These are phyloP conservation scores for Monosporascus cannonballus DNA, from an alignment of 2,329 filamentous ascomycete species.

Conservation along the genomic window DNA sequence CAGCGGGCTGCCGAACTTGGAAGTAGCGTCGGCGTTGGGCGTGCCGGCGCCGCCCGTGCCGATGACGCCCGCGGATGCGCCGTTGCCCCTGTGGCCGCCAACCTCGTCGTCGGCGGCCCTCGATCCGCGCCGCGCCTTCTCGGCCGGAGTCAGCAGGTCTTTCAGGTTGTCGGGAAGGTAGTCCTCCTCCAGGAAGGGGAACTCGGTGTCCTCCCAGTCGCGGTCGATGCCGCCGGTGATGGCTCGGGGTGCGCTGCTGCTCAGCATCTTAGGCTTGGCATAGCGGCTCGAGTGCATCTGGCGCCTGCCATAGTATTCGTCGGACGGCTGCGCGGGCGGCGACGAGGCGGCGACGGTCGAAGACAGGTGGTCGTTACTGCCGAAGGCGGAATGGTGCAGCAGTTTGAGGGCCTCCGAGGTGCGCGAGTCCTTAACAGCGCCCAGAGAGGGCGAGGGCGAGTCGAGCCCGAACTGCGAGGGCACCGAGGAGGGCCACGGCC, in stretches of 20 bases:
- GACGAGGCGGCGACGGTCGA: slow-evolving; percentile 34
- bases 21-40: slow-evolving; percentile 36
- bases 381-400: slow-evolving; percentile 62
- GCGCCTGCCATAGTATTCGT: slow-evolving; percentile 65
- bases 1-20: slow-evolving; percentile 57
- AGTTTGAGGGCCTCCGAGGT: slow-evolving; percentile 60
- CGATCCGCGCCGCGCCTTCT: slow-evolving; percentile 60
- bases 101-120: slow-evolving; percentile 48
- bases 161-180: slow-evolving; percentile 70
- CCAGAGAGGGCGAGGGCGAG: slow-evolving; percentile 71
- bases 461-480: slow-evolving; percentile 89
- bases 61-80: slow-evolving; percentile 26
- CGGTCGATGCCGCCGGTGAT: slow-evolving; percentile 57
- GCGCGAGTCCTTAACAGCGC: slow-evolving; percentile 52
- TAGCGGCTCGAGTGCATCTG: slow-evolving; percentile 63
- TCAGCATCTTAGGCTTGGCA: slow-evolving; percentile 60
- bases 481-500: slow-evolving; percentile 85
- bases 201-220: slow-evolving; percentile 62
- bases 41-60: slow-evolving; percentile 32
- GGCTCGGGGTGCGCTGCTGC: slow-evolving; percentile 62
- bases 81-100: slow-evolving; percentile 28
- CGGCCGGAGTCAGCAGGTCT: slow-evolving; percentile 60
- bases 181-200: slow-evolving; percentile 78
- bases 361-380: slow-evolving; percentile 58
- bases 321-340: slow-evolving; percentile 27